Conservation (phyloP, 108 stramenopile species). For the Nannochloropsis salina region DNA sequence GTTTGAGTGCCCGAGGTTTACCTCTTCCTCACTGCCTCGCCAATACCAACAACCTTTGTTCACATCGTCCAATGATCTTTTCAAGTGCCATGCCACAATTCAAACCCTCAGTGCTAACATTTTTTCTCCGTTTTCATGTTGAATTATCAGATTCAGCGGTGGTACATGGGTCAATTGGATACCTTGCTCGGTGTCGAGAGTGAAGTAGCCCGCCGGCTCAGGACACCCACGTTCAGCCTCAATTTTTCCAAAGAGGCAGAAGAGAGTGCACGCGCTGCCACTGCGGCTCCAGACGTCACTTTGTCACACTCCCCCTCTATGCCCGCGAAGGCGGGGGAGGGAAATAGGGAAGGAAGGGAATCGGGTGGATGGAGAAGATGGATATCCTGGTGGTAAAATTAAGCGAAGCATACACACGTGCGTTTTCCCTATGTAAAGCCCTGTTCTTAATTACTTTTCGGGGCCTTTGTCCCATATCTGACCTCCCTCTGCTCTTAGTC, state of each 20-base stretch:
- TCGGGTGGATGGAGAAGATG: neutral
- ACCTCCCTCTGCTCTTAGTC: too few species aligned
- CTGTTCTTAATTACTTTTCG: too few species aligned
- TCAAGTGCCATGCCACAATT: neutral
- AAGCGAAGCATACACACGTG: too few species aligned
- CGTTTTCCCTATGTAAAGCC: too few species aligned
- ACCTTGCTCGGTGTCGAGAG: neutral
- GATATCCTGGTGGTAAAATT: neutral
- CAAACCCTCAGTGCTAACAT: neutral
- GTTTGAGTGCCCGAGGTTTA: neutral
- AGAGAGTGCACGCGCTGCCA: neutral
- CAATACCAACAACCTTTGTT: neutral
- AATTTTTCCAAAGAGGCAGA: neutral
- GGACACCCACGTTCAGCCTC: conserved; percentile 1
- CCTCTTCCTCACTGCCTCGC: neutral
- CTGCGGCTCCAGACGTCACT: neutral
- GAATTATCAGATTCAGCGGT: neutral
- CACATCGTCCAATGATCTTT: neutral
- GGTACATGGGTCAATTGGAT: conserved; percentile 15
- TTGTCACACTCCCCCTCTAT: neutral
- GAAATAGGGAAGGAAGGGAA: neutral
- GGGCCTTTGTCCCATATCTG: too few species aligned
- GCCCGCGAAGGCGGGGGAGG: conserved; percentile 9
- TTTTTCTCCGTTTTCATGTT: neutral
- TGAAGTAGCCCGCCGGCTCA: neutral